Conservation (phyloP, 116 monocot genomes). For the Zostera marina region DNA sequence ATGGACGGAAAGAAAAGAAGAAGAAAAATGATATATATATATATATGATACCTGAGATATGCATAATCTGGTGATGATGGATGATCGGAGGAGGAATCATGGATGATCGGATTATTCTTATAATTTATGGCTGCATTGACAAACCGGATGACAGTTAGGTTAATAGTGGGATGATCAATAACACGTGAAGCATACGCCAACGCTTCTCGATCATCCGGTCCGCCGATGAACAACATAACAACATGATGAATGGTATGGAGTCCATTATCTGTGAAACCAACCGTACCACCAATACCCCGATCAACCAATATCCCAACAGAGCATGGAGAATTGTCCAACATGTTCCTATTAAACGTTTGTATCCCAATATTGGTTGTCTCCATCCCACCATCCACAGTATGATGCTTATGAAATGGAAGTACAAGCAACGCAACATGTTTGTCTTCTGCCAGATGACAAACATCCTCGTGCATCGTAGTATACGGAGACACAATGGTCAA, state of each 20-base stretch:
- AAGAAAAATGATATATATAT: no score
- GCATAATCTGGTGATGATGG: no score
- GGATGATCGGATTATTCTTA: neutral
- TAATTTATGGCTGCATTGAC: neutral
- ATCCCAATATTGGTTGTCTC: conserved; percentile 34
- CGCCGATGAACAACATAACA: conserved; percentile 46
- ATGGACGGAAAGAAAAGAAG: no score
- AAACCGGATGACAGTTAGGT: conserved; percentile 29
- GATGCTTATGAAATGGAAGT: conserved; percentile 70
- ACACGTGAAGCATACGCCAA: conserved; percentile 42
- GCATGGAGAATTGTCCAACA: conserved; percentile 37
- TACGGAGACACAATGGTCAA: conserved; percentile 39
- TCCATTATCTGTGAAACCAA: neutral
- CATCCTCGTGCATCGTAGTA: conserved; percentile 59
- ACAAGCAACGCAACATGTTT: conserved; percentile 38
- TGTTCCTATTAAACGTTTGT: conserved; percentile 30
- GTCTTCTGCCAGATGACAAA: conserved; percentile 33
- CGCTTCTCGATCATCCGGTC: conserved; percentile 51
- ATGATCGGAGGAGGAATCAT: neutral
- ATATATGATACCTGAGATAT: no score
- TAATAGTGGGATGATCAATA: conserved; percentile 23
- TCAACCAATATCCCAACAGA: conserved; percentile 69
- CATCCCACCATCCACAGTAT: conserved; percentile 32
- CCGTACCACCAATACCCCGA: conserved; percentile 28
- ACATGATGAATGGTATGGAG: conserved; percentile 20